Evolutionary conservation across 2,329 filamentous ascomycete species (phyloP).

Genomic region (Cadophora malorum): DNA sequence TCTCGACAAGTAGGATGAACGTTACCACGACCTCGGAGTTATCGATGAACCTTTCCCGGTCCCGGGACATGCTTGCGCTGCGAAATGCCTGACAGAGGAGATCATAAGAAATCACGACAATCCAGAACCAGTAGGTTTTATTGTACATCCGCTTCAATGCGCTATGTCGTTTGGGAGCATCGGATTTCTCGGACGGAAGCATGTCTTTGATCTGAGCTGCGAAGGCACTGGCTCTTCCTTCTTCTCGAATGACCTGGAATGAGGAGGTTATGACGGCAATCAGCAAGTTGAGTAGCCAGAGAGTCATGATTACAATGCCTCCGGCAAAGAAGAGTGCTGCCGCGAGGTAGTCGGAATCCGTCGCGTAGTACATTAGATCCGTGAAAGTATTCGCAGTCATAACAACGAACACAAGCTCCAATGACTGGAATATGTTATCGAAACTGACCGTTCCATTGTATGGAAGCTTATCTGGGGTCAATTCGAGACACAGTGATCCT

Average conservation of each 20-base stretch:
- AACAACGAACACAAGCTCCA: conserved; percentile 95
- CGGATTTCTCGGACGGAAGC: conserved; percentile 42
- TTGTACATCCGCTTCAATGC: conserved; percentile 75
- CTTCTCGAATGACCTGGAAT: conserved; percentile 97
- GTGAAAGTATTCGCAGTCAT: conserved; percentile 99
- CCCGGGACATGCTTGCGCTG: conserved; percentile 74
- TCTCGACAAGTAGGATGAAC: conserved; percentile 79
- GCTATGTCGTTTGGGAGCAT: conserved; percentile 49
- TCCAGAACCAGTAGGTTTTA: conserved; percentile 79
- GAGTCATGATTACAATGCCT: conserved; percentile 86
- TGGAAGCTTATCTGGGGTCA: conserved; percentile 64
- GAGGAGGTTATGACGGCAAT: conserved; percentile 98
- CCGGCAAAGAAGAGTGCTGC: conserved; percentile 79
- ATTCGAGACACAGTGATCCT: conserved; percentile 83
- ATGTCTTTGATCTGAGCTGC: conserved; percentile 68
- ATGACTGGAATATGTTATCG: conserved; percentile 89
- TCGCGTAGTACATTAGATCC: conserved; percentile 92
- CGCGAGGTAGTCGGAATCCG: conserved; percentile 87
- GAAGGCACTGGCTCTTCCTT: conserved; percentile 93
- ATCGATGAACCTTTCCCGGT: conserved; percentile 69
- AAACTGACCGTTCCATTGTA: conserved; percentile 89
- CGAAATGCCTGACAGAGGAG: conserved; percentile 80
- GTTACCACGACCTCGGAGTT: conserved; percentile 78
- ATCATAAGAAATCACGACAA: conserved; percentile 78
- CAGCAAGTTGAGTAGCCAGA: conserved; percentile 93